Conservation (phyloP, 2,329 filamentous ascomycete species). For the Byssochlamys sp. region DNA sequence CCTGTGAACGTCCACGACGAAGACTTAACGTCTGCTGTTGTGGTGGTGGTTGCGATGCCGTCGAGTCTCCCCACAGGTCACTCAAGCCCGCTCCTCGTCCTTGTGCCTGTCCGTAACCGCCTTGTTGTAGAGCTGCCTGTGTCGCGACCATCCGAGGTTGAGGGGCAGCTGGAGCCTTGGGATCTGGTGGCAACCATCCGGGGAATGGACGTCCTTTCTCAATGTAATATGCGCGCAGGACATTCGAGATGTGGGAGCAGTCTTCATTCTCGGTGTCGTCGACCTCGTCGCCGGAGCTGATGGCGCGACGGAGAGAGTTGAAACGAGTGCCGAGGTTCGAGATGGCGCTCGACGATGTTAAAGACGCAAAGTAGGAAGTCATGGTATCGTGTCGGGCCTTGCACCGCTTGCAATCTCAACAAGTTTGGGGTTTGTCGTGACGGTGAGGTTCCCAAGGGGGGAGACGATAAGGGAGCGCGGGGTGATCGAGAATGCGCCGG, state of each 20-base stretch:
- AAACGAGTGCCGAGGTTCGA: conserved; percentile 48
- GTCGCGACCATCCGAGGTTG: conserved; percentile 39
- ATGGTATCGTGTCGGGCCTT: conserved; percentile 36
- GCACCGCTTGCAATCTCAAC: neutral
- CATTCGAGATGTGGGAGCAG: conserved; percentile 88
- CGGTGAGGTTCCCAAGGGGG: neutral
- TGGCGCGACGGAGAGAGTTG: conserved; percentile 45
- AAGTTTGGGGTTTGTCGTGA: neutral
- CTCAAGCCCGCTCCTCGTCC: conserved; percentile 42
- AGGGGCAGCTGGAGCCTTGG: conserved; percentile 56
- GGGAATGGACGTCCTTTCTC: conserved; percentile 78
- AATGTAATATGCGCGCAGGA: conserved; percentile 82
- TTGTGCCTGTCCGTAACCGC: conserved; percentile 21
- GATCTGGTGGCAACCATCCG: conserved; percentile 79
- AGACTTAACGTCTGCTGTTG: conserved; percentile 30
- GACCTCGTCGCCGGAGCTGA: conserved; percentile 32
- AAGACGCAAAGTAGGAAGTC: conserved; percentile 73
- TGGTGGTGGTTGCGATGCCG: conserved; percentile 17
- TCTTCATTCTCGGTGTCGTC: conserved; percentile 53
- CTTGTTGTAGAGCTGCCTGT: conserved; percentile 43
- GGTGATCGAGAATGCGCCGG: neutral
- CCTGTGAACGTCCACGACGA: conserved; percentile 19
- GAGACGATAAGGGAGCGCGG: neutral
- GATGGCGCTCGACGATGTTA: conserved; percentile 37
- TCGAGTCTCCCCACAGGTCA: conserved; percentile 49